phyloP scores from a whole-genome alignment of 2,329 filamentous ascomycete species.

The Ophiosphaerella narmari region DNA sequence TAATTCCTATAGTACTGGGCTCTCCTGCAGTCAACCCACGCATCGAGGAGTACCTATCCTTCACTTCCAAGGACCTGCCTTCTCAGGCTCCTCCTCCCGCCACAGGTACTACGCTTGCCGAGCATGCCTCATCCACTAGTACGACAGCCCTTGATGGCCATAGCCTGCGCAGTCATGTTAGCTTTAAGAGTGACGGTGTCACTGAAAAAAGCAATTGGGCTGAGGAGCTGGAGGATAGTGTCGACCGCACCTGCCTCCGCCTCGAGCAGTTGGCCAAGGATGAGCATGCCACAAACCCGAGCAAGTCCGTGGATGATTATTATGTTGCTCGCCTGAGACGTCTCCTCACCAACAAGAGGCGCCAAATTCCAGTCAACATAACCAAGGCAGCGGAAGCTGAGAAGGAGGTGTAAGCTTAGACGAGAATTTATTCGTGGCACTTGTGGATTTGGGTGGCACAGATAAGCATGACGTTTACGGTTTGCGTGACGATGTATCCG shows the following conservation, averaged over 20 bases:
- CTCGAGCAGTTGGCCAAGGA: slow-evolving; percentile 43
- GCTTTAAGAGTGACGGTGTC: slow-evolving; percentile 31
- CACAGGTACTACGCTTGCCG: slow-evolving; percentile 19
- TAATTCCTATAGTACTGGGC: slow-evolving; percentile 34
- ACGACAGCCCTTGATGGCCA: slow-evolving; percentile 12
- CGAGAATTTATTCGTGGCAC: background rate
- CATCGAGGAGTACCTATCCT: slow-evolving; percentile 35
- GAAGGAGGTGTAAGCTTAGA: background rate
- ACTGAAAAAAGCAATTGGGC: slow-evolving; percentile 42
- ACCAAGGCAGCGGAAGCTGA: slow-evolving; percentile 2
- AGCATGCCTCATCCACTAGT: slow-evolving; percentile 10
- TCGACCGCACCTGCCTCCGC: slow-evolving; percentile 26
- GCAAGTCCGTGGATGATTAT: slow-evolving; percentile 27
- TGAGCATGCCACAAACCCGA: slow-evolving; percentile 22
- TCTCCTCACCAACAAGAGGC: slow-evolving; percentile 20
- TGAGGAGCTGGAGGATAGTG: slow-evolving; percentile 33
- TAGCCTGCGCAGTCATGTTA: slow-evolving; percentile 11
- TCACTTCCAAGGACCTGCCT: slow-evolving; percentile 33
- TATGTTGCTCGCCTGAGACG: slow-evolving; percentile 31
- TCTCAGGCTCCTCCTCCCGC: slow-evolving; percentile 19
- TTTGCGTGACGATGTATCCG: background rate
- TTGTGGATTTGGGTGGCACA: background rate
- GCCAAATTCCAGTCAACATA: slow-evolving; percentile 24
- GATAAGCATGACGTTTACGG: background rate
- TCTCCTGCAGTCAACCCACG: slow-evolving; percentile 32